Evolutionary conservation across 257 asterid genomes (phyloP).

Genomic region (Handroanthus guayacan): DNA sequence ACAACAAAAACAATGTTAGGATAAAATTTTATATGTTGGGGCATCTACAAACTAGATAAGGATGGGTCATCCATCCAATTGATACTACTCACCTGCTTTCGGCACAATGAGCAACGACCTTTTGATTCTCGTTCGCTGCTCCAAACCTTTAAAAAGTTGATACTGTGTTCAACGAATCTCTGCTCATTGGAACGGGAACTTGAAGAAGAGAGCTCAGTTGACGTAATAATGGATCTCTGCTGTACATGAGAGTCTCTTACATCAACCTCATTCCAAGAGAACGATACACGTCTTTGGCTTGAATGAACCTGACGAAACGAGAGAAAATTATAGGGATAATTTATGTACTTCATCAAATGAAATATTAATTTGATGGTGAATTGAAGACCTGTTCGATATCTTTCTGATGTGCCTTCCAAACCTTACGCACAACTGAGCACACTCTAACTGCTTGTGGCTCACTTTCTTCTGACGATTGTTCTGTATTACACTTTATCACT

Average conservation of each 20-base stretch:
- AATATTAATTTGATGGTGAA: constrained; percentile 18
- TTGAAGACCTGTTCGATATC: constrained; percentile 59
- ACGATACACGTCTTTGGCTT: constrained; percentile 53
- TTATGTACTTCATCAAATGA: constrained; percentile 7
- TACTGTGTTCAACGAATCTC: constrained; percentile 64
- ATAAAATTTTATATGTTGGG: not conserved
- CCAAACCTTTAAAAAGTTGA: constrained; percentile 91
- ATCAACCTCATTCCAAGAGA: constrained; percentile 52
- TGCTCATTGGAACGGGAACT: constrained; percentile 58
- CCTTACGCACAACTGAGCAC: constrained; percentile 69
- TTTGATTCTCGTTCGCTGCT: constrained; percentile 88
- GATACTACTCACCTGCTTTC: constrained; percentile 64
- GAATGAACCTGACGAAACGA: constrained; percentile 56
- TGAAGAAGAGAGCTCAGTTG: constrained; percentile 63
- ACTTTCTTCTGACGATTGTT: constrained; percentile 60
- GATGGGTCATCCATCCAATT: constrained; percentile 11
- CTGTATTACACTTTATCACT: constrained; percentile 85
- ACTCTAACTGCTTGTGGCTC: constrained; percentile 85
- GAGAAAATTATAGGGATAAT: constrained; percentile 7
- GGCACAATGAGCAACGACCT: constrained; percentile 85
- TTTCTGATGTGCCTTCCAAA: constrained; percentile 73
- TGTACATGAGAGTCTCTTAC: constrained; percentile 49
- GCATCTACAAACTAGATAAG: constrained; percentile 26
- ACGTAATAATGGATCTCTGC: constrained; percentile 54
- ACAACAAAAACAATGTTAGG: constrained; percentile 23